These are phyloP conservation scores for Candida pseudoviswanathii DNA, from an alignment of 1,139 yeast species.

Conservation along the genomic window DNA sequence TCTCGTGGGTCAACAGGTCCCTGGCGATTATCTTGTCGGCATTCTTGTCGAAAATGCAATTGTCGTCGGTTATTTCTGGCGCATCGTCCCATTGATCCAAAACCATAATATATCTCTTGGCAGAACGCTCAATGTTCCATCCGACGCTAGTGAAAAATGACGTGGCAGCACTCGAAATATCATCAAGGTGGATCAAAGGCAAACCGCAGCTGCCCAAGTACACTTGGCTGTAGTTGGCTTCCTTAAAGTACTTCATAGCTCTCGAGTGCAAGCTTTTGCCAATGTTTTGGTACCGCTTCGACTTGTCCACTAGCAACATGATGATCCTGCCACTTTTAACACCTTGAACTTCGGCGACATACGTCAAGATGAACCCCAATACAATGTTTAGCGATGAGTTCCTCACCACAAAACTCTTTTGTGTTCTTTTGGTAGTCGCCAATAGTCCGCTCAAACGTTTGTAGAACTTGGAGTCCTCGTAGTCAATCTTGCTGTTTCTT, in stretches of 20 bases:
- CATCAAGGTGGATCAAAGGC: conserved; percentile 45
- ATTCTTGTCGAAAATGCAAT: conserved; percentile 1
- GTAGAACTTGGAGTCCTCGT: conserved; percentile 32
- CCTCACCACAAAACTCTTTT: conserved; percentile 60
- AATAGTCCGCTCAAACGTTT: conserved; percentile 35
- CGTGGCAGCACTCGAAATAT: conserved; percentile 25
- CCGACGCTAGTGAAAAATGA: conserved; percentile 42
- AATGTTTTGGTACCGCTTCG: conserved; percentile 58
- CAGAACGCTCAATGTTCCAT: conserved; percentile 30
- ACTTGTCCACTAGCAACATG: conserved; percentile 55
- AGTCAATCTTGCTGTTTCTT: conserved; percentile 20
- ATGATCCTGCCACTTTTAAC: conserved; percentile 47
- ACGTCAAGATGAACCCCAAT: conserved; percentile 60
- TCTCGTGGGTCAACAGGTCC: conserved; percentile 36
- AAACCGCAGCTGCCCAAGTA: conserved; percentile 59
- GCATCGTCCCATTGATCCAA: conserved; percentile 56
- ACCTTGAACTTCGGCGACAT: conserved; percentile 41
- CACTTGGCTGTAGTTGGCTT: conserved; percentile 43
- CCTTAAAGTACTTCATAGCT: conserved; percentile 54
- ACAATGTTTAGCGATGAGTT: conserved; percentile 59
- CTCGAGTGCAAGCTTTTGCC: conserved; percentile 60
- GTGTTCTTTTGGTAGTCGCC: conserved; percentile 27
- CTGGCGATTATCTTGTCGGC: conserved; percentile 1
- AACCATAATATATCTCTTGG: conserved; percentile 38
- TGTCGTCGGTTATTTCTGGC: conserved; percentile 18